phyloP scores from a whole-genome alignment of 129 eudicot species.

The Ambrosia artemisiifolia region DNA sequence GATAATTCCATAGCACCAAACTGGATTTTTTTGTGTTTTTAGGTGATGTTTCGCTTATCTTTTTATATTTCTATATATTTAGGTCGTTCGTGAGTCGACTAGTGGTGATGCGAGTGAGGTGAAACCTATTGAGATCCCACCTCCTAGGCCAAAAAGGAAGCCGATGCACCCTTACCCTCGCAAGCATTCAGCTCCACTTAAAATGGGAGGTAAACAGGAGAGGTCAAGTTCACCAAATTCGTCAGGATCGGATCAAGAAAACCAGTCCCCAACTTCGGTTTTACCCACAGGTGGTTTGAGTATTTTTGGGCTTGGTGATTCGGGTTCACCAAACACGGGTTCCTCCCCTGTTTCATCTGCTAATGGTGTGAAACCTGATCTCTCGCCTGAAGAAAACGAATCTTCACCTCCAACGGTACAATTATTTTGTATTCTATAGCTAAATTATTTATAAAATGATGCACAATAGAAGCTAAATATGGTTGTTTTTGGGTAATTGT shows the following conservation, averaged over 20 bases:
- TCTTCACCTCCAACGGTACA: conserved; percentile 46
- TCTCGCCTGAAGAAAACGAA: conserved; percentile 32
- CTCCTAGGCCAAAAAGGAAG: conserved; percentile 93
- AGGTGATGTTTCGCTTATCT: not conserved
- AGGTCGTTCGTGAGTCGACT: conserved; percentile 75
- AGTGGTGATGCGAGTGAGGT: conserved; percentile 38
- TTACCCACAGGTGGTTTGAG: conserved; percentile 62
- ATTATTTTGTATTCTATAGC: not conserved
- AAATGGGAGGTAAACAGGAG: conserved; percentile 18
- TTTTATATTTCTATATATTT: not conserved
- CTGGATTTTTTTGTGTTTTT: not conserved
- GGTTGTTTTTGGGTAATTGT: not conserved
- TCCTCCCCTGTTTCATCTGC: conserved; percentile 53
- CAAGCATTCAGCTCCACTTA: conserved; percentile 39
- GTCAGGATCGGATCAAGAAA: conserved; percentile 46
- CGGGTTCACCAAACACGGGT: conserved; percentile 39
- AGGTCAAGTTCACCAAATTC: conserved; percentile 45
- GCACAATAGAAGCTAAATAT: conserved; percentile 3
- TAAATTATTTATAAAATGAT: not conserved
- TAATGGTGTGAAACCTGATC: conserved; percentile 21
- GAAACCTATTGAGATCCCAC: conserved; percentile 84
- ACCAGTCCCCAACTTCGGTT: conserved; percentile 77
- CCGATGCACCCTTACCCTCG: conserved; percentile 97
- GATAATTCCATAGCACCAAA: not conserved
- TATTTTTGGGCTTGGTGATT: conserved; percentile 38